Evolutionary conservation across 768 basidiomycete genomes (phyloP).

Genomic region (Rubroboletus satanas): DNA sequence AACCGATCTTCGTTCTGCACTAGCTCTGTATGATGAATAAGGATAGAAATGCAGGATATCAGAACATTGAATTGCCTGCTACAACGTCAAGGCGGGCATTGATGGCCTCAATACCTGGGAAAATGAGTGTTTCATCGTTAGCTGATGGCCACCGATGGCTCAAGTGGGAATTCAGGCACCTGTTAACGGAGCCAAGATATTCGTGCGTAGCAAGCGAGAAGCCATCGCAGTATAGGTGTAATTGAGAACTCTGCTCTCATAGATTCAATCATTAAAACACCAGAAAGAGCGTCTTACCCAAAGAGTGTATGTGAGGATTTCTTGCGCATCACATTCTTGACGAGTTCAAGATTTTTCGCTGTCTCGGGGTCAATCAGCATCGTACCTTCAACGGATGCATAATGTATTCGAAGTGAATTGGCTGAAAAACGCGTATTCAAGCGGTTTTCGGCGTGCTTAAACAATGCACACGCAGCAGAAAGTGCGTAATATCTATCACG

Average conservation of each 20-base stretch:
- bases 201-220: slow-evolving; percentile 70
- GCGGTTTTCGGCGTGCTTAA: slow-evolving; percentile 75
- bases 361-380: slow-evolving; percentile 95
- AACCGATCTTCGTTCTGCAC: slow-evolving; percentile 74
- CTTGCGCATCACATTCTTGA: slow-evolving; percentile 65
- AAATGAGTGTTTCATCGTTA: background rate
- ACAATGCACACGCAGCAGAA: slow-evolving; percentile 79
- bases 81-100: slow-evolving; percentile 85
- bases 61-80: slow-evolving; percentile 47
- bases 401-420: slow-evolving; percentile 69
- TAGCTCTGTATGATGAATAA: slow-evolving; percentile 48
- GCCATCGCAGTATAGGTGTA: slow-evolving; percentile 92
- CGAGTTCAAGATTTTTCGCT: slow-evolving; percentile 83
- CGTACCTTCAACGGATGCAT: slow-evolving; percentile 80
- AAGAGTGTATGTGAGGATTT: slow-evolving; percentile 75
- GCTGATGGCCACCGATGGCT: background rate
- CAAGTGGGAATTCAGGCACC: slow-evolving; percentile 36
- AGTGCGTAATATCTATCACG: slow-evolving; percentile 77
- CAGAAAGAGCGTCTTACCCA: slow-evolving; percentile 44
- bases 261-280: background rate
- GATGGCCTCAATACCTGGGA: slow-evolving; percentile 45
- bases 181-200: slow-evolving; percentile 78
- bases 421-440: slow-evolving; percentile 69
- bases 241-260: slow-evolving; percentile 55
- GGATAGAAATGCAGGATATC: background rate